Conservation (phyloP, 1,284 basidiomycete genomes). For the Ustilago loliicola region DNA sequence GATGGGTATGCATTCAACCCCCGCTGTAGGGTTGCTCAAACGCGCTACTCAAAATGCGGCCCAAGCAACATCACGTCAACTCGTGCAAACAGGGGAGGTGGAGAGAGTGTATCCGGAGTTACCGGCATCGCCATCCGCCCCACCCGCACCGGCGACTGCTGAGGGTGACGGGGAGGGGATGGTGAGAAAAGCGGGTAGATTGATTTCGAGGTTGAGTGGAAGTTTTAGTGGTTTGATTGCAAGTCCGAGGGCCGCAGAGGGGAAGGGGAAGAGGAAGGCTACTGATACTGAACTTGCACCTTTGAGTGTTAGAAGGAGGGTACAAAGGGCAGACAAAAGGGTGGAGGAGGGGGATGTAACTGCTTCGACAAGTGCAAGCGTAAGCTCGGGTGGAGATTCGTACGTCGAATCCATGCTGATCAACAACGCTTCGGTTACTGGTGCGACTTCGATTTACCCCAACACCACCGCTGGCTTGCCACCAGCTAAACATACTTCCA, state of each 20-base stretch:
- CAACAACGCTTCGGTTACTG: slow-evolving; percentile 7
- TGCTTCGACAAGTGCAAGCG: not conserved
- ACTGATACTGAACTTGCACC: slow-evolving; percentile 19
- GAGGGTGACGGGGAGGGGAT: slow-evolving; percentile 9
- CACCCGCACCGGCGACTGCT: not conserved
- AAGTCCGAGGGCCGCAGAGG: not conserved
- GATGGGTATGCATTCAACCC: slow-evolving; percentile 49
- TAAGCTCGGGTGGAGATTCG: slow-evolving; percentile 4
- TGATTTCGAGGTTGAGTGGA: slow-evolving; percentile 48
- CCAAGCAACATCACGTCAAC: not conserved
- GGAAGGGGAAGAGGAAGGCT: slow-evolving; percentile 29
- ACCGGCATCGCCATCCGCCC: not conserved
- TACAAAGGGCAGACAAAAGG: slow-evolving; percentile 17
- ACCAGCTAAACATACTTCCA: not conserved
- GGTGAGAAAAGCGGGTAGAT: slow-evolving; percentile 18
- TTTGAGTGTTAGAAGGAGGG: not conserved
- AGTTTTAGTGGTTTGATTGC: slow-evolving; percentile 31
- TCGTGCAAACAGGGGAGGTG: too few species aligned
- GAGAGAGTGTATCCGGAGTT: not conserved
- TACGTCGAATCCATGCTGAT: slow-evolving; percentile 8
- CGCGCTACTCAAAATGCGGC: slow-evolving; percentile 23
- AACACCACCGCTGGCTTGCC: not conserved
- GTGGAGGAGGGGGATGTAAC: not conserved
- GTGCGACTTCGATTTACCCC: slow-evolving; percentile 21
- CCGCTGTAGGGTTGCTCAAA: slow-evolving; percentile 27